Base-by-base conservation (phyloP, 2,329 filamentous ascomycete species). In the Calonectria naviculata region DNA sequence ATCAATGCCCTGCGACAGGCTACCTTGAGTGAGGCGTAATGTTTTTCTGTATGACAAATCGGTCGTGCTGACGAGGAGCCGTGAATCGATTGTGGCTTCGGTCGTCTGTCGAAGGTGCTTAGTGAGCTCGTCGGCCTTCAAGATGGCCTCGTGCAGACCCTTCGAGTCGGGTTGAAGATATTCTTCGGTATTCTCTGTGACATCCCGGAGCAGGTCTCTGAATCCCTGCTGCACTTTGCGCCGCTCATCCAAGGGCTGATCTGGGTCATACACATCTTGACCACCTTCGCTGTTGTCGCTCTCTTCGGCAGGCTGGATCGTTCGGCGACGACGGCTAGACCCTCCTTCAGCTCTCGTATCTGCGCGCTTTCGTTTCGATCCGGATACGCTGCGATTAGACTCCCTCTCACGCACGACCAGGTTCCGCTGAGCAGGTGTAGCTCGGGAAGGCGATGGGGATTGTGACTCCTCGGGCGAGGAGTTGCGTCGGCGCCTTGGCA, bases 11-110 rank as follows among this genome's bases (percentile, higher is more conserved):
- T 93, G 91, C 3, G 91, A 90, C 2, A 89, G 85, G 76, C 93
- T 93, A 8, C 95, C 95, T 34, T 94, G 87, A 1, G 93, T 91
- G 29, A 97, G 87, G 63, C 92, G 91, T 49, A 93, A 87, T 0
- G 94, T 93, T 80, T 95, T 95, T 76, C 94, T 94, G 77, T 93
- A 92, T 0, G 93, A 93, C 5, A 97, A 83, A 74, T 98, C 95
- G 6, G 94, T 94, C 1, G 94, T 92, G 73, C 89, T 92, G 60
- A 98, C 93, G 4, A 98, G 88, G 29, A 97, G 87, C n/a, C 94
- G 91, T 0, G 96, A 95, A 81, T 99, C 97, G 71, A 97, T 92
- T 1, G 93, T 94, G 1, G 97, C 97, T 81, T 98, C 97, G 2
- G 92, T 91, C 0, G 97, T 98, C 84, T 98, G 95, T 78, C 93